Evolutionary conservation across 2,329 filamentous ascomycete genomes (phyloP).

Genomic region (Aspergillus sp.): DNA sequence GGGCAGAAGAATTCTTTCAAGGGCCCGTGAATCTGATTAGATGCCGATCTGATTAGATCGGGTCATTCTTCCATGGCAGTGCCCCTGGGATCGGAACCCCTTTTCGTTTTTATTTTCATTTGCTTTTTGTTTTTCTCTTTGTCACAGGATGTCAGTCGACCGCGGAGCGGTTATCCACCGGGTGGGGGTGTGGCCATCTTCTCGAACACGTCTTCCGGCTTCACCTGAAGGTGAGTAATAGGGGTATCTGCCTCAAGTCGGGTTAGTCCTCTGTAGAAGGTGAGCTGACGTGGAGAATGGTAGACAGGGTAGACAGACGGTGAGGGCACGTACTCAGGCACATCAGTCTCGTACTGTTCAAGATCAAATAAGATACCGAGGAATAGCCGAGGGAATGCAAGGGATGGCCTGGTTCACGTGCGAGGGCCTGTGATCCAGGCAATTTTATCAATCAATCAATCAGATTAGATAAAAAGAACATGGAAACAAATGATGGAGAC

Average conservation of each 20-base stretch:
- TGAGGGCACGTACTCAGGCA: too few relatives aligned
- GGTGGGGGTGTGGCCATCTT: not conserved
- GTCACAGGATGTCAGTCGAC: not conserved
- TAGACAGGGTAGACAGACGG: too few relatives aligned
- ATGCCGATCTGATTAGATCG: slow-evolving; percentile 21
- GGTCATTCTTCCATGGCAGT: not conserved
- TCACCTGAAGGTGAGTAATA: too few relatives aligned
- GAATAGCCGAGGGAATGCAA: not conserved
- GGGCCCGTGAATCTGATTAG: slow-evolving; percentile 17
- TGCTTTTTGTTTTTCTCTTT: not conserved
- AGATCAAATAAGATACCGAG: not conserved
- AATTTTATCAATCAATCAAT: slow-evolving; percentile 12
- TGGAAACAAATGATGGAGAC: not conserved
- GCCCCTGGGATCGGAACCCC: not conserved
- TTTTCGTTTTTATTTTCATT: not conserved
- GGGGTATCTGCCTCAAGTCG: too few relatives aligned
- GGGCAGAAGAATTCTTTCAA: not conserved
- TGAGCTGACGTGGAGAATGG: too few relatives aligned
- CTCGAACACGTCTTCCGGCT: not conserved
- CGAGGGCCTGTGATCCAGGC: not conserved
- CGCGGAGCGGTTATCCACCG: not conserved
- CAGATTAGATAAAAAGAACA: slow-evolving; percentile 17
- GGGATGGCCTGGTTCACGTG: not conserved
- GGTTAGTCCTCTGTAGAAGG: too few relatives aligned
- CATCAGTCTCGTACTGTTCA: too few relatives aligned